Base-by-base conservation (phyloP, 2,329 filamentous ascomycete species). In the Talaromyces sp. region DNA sequence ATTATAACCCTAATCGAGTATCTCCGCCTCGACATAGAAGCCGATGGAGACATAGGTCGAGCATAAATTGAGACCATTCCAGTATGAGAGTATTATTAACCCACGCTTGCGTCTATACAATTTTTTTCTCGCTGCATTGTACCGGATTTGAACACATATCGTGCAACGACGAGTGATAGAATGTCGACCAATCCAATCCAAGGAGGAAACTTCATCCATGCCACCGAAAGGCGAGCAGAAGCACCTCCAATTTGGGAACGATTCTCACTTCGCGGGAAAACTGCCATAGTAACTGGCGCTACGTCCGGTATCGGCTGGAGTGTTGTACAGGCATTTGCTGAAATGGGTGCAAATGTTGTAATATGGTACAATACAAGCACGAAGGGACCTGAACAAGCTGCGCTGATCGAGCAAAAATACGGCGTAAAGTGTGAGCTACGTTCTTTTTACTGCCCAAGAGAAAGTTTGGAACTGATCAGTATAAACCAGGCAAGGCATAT, bases 261-360 rank as follows among this genome's bases (percentile, higher is more conserved):
- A 12, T 56, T 56, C n/a, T 34, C 28, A 14, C 28, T 56, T n/a
- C 54, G 34, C 7, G 54, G 54, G 4, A 56, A 56, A 23, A 34
- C 31, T 27, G 54, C 31, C 31, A 56, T 56, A 57, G 40, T 62
- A 10, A 62, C 60, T n/a, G 60, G 60, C 3, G 60, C 10, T 9
- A 40, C 56, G 12, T 55, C 18, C 18, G 60, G 60, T 4, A 62
- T 62, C 58, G 60, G 60, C 14, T 59, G 27, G 36, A 16, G 27
- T 12, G 56, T 62, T n/a, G 60, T 44, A 30, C 56, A 59, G 27
- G 60, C 40, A 28, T 33, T 62, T 9, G 60, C 60, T 31, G 60
- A 62, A 42, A 36, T 52, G 9, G 60, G 60, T 28, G 60, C 60
- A 50, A 54, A 62, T 44, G 56, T 59, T 16, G 42, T 42, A 9